phyloP scores from a whole-genome alignment of 768 basidiomycete genomes.

The Coprinopsis sp. region DNA sequence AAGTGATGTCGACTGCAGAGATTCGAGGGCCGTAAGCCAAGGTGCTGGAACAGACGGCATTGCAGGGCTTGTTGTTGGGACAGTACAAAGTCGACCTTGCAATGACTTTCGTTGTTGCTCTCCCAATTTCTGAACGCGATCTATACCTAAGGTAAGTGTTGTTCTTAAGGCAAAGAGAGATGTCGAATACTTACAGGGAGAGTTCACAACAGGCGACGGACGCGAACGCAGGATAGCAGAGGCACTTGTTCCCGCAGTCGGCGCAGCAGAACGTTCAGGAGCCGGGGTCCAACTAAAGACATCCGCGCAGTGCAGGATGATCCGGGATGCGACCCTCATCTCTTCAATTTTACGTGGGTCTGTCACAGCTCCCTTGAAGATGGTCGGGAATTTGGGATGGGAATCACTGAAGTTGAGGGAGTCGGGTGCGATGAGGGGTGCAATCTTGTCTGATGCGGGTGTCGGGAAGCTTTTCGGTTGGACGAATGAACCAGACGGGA shows the following conservation, averaged over 20 bases:
- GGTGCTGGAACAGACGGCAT: neutral
- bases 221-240: no score
- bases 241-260: no score
- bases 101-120: no score
- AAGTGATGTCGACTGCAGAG: neutral
- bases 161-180: no score
- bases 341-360: neutral
- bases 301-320: neutral
- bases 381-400: neutral
- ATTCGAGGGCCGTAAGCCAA: neutral
- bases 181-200: no score
- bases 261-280: neutral
- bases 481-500: conserved; percentile 18
- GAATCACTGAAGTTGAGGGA: neutral
- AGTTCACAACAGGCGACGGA: no score
- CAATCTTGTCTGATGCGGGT: conserved; percentile 3
- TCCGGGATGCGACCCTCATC: no score
- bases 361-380: neutral
- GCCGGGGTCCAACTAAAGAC: neutral
- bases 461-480: neutral
- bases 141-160: no score
- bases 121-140: no score
- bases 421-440: no score
- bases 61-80: no score
- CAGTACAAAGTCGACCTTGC: no score